Base-by-base conservation (phyloP, 441 rosid genomes). In the Populus hybrid region DNA sequence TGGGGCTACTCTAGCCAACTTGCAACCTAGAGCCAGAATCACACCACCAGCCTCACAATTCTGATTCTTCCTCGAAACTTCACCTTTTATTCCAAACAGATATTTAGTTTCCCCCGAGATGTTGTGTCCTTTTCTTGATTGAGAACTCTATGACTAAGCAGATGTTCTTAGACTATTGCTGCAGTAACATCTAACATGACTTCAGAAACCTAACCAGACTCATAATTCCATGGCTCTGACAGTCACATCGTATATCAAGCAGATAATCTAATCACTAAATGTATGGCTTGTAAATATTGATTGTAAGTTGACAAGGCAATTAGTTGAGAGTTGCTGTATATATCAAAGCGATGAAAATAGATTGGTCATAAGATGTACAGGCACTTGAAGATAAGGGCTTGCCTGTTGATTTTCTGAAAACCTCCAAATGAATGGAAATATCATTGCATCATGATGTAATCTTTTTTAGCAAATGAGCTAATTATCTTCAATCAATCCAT, bases 1-100 rank as follows among this genome's bases (percentile, higher is more conserved):
- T 71, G 82, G 84, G 89, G 79, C 88, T 75, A 84, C 32, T 63
- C 79, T 71, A 71, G 24, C 73, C 96, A 86, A 90, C 88, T 91
- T 88, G 92, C 86, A 79, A 69, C 73, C 70, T 77, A 78, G 79
- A 77, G 77, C 84, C 80, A 71, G 72, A 84, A 77, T 79, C 72
- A 30, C 78, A 53, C 66, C 76, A 74, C 84, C 76, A 36, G 59
- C 78, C 78, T 83, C 75, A 70, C 79, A 75, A 83, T 85, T 84
- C 75, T 50, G 83, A 84, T 83, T 72, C 87, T 76, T 16, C 78
- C 53, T 59, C n/a, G 23, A 59, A 63, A 68, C 83, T 79, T 77
- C 70, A 57, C 78, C 73, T 79, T 68, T 73, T 77, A 74, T 83
- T 82, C 82, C 81, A 26, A 71, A n/a, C 80, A 70, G 85, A 83